phyloP scores from a whole-genome alignment of 345 rosid genomes.

The Eucalyptus polyanthemos region DNA sequence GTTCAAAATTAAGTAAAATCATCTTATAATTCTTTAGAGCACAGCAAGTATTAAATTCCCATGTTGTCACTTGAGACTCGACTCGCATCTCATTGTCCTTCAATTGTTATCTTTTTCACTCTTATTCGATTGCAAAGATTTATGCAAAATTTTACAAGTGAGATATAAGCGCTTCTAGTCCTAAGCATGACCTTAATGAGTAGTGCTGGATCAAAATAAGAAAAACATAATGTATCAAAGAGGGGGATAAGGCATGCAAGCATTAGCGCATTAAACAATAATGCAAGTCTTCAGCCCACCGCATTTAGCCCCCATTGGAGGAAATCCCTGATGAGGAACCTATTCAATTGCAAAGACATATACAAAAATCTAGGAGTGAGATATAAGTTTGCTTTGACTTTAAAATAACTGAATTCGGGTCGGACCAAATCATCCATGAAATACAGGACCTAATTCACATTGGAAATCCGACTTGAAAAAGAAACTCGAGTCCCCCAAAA shows the following conservation, averaged over 20 bases:
- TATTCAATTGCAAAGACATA: neutral
- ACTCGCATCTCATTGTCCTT: neutral
- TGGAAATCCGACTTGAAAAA: accelerated
- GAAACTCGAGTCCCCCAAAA: neutral
- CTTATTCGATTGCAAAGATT: neutral
- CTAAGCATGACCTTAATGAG: no score
- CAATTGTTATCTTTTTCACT: neutral
- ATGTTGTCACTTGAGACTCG: accelerated
- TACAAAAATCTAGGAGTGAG: neutral
- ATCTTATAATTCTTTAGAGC: accelerated
- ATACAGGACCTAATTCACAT: accelerated
- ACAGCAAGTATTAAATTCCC: accelerated
- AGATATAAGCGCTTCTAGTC: accelerated
- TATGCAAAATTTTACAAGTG: neutral
- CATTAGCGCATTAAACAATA: accelerated
- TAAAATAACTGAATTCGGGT: accelerated
- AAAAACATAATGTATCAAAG: no score
- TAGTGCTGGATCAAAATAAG: no score
- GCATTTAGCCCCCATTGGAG: no score
- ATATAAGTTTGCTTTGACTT: neutral
- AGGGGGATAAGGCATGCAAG: no score
- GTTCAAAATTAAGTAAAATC: neutral
- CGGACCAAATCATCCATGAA: neutral
- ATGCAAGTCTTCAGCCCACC: no score
- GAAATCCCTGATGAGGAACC: no score